Evolutionary conservation across 108 stramenopile genomes (phyloP), one percentile per base, ranked within the genome.

Genomic region (Cylindrotheca closterium): DNA sequence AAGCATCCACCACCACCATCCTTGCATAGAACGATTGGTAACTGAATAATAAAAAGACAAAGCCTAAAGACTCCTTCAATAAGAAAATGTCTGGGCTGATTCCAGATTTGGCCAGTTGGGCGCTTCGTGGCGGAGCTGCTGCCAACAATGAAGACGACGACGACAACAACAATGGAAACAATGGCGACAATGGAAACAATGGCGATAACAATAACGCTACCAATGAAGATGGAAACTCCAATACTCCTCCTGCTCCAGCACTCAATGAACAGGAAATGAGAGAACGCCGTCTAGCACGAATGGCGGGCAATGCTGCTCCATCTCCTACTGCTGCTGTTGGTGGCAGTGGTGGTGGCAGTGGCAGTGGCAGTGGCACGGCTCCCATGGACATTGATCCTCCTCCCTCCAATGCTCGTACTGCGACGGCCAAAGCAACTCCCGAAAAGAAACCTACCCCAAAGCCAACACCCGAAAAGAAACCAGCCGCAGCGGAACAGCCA

Each of bases 61-160:
- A n/a, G n/a, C n/a, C n/a, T n/a, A n/a, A n/a, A n/a, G n/a, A n/a
- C n/a, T n/a, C n/a, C n/a, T n/a, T n/a, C n/a, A n/a, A n/a, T 4
- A 3, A 55, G 7, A 79, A 18, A 29, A 82, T 82, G 81, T 77
- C 75, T 42, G 81, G 88, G 34, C 84, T 91, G 63, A 70, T 88
- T 30, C 85, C 91, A 21, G 85, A 87, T 63, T 50, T 92, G 49
- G 87, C 91, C 21, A 72, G 68, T 34, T 92, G 91, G 91, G 91
- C 91, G 19, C 68, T 92, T 21, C 66, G 91, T 15, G 90, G 90
- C 42, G 79, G 77, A 7, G 78, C 77, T 22, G 65, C 71, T n/a
- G 58, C 29, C n/a, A 49, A 57, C 23, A 47, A 70, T 27, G 60
- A 68, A 62, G 62, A 72, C 51, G 53, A 57, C 27, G 65, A 48